Conservation (phyloP, 441 rosid species). For the Populus hybrid region DNA sequence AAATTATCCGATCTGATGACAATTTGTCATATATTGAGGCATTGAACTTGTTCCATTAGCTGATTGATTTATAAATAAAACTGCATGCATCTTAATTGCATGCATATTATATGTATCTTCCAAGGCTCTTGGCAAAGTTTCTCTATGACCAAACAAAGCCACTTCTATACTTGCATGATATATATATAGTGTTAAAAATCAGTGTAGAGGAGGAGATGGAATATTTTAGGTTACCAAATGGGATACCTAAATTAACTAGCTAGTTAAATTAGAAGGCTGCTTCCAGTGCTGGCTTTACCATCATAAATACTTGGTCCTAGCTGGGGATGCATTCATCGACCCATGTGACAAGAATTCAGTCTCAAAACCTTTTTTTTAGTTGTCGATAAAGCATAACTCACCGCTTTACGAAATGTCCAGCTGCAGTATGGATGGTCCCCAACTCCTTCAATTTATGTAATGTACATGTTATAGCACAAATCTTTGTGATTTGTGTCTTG, state of each 20-base stretch:
- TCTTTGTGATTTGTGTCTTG: neutral
- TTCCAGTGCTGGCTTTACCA: neutral
- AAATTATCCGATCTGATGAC: neutral
- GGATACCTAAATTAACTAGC: neutral
- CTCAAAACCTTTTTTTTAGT: conserved; percentile 31
- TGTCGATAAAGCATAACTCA: conserved; percentile 49
- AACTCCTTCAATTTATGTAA: neutral
- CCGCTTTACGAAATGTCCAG: conserved; percentile 28
- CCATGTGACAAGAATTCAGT: conserved; percentile 39
- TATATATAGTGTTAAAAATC: too few species aligned
- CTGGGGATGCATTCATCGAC: conserved; percentile 27
- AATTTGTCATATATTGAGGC: neutral
- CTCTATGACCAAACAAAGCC: neutral
- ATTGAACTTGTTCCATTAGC: neutral
- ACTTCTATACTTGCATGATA: neutral
- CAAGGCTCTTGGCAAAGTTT: neutral
- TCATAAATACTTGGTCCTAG: neutral
- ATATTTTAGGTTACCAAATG: neutral
- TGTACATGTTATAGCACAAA: neutral
- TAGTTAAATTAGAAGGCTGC: neutral
- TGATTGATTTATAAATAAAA: neutral
- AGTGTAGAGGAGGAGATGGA: neutral
- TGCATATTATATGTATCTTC: neutral
- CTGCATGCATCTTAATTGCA: neutral
- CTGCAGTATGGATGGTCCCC: conserved; percentile 30